These are phyloP conservation scores for Protomyces arabidopsidicola DNA, from an alignment of 1,139 yeast species.

Conservation along the genomic window DNA sequence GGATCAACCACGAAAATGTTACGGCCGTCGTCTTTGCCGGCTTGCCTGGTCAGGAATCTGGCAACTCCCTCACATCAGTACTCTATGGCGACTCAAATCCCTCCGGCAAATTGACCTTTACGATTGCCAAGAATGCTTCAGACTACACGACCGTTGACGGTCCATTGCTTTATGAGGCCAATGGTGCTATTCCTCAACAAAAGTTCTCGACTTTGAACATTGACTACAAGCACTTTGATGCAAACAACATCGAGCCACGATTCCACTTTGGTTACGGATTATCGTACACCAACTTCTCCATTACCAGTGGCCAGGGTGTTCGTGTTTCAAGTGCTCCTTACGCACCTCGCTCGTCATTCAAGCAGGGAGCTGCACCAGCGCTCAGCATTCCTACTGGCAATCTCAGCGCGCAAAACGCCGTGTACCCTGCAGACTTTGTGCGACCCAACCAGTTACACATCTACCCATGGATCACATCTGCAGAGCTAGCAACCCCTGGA, in stretches of 20 bases:
- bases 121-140: constrained; percentile 53
- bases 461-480: constrained; percentile 37
- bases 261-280: constrained; percentile 62
- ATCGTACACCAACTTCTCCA: constrained; percentile 49
- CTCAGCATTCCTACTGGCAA: not conserved
- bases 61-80: constrained; percentile 48
- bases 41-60: constrained; percentile 57
- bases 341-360: constrained; percentile 12
- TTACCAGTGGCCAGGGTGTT: constrained; percentile 3
- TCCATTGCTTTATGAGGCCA: constrained; percentile 28
- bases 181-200: constrained; percentile 43
- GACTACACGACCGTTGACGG: constrained; percentile 47
- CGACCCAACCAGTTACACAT: constrained; percentile 33
- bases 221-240: constrained; percentile 55
- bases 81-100: constrained; percentile 59
- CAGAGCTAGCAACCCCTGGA: constrained; percentile 41
- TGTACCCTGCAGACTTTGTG: constrained; percentile 1
- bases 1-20: constrained; percentile 56
- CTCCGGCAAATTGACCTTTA: constrained; percentile 59
- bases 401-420: not conserved
- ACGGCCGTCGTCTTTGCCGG: constrained; percentile 55
- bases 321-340: constrained; percentile 1
- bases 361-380: not conserved
- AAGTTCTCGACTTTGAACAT: constrained; percentile 41
- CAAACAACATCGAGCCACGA: constrained; percentile 53